These are phyloP conservation scores for Lactarius sp. DNA, from an alignment of 768 basidiomycete genomes.

Conservation along the genomic window DNA sequence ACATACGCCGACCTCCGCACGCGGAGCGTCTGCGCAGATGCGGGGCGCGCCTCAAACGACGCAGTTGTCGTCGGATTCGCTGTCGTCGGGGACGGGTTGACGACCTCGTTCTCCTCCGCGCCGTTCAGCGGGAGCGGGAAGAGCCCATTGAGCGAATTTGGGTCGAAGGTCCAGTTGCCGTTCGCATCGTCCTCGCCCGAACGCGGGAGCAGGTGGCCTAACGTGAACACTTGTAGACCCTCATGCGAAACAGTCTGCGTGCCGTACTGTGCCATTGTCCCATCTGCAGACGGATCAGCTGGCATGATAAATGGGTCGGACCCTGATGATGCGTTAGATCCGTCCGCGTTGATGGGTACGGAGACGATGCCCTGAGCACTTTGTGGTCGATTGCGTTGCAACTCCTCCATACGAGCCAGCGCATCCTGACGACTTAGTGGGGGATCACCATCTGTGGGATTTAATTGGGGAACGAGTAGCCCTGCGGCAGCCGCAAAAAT, in stretches of 20 bases:
- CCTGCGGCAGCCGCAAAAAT: conserved; percentile 33
- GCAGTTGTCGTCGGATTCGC: conserved; percentile 1
- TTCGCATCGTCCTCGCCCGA: conserved; percentile 45
- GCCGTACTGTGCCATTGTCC: conserved; percentile 17
- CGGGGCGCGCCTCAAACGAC: conserved; percentile 25
- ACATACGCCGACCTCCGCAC: conserved; percentile 77
- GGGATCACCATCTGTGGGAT: conserved; percentile 25
- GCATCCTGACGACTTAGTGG: conserved; percentile 42
- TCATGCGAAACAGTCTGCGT: conserved; percentile 41
- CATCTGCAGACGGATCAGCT: background rate
- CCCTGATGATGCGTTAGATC: conserved; percentile 15
- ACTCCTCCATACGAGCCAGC: conserved; percentile 49
- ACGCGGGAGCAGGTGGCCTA: conserved; percentile 69
- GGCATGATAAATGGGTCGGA: conserved; percentile 21
- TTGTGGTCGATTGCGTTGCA: conserved; percentile 34
- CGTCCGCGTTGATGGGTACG: conserved; percentile 12
- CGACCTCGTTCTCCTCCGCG: conserved; percentile 9
- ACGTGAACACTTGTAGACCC: conserved; percentile 74
- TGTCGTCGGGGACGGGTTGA: conserved; percentile 5
- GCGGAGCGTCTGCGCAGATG: conserved; percentile 46
- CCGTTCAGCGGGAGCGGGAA: conserved; percentile 12
- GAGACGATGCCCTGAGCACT: conserved; percentile 18
- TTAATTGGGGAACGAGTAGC: conserved; percentile 29
- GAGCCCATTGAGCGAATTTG: conserved; percentile 32
- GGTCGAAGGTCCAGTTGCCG: conserved; percentile 59